A percentile compares a stretch with the other conserved stretches of the same genome.
Conservation (phyloP, 495 filamentous ascomycete species). For the Astrocystis sublimbata region DNA sequence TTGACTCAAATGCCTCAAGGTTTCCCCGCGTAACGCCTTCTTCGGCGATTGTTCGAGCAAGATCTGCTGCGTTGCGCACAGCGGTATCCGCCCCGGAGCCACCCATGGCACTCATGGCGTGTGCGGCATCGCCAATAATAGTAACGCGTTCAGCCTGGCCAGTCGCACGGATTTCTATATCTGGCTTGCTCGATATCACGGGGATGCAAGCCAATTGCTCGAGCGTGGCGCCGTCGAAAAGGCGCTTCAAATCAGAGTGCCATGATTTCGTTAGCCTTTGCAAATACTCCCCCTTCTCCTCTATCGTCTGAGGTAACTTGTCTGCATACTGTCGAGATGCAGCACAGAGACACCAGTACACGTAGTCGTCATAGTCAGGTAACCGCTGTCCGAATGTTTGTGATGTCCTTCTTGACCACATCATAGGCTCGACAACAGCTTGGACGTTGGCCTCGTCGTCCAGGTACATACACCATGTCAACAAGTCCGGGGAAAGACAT, state of each 20-base stretch:
- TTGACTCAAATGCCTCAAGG: conserved; percentile 28
- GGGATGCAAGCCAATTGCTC: conserved; percentile 36
- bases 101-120: conserved; percentile 32
- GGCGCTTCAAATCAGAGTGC: conserved; percentile 34
- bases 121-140: conserved; percentile 31
- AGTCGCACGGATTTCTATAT: conserved; percentile 29
- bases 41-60: conserved; percentile 27
- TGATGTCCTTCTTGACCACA: conserved; percentile 35
- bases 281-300: conserved; percentile 25
- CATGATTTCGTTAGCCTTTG: conserved; percentile 25
- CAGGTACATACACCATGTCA: conserved; percentile 34
- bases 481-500: conserved; percentile 24
- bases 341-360: conserved; percentile 25
- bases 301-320: conserved; percentile 26
- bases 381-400: conserved; percentile 29
- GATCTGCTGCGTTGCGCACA: conserved; percentile 29
- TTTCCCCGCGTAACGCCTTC: conserved; percentile 20
- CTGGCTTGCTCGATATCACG: conserved; percentile 41
- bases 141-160: conserved; percentile 24
- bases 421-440: conserved; percentile 37
- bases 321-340: conserved; percentile 20
- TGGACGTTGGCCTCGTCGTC: conserved; percentile 35
- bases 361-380: conserved; percentile 27
- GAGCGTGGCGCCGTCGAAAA: conserved; percentile 40
- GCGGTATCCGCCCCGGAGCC: conserved; percentile 34